Percentiles rank a stretch among this genome's conserved stretches.
Evolutionary conservation across 176 grass and related monocot genomes (phyloP).

Genomic region (Raddia guianensis): DNA sequence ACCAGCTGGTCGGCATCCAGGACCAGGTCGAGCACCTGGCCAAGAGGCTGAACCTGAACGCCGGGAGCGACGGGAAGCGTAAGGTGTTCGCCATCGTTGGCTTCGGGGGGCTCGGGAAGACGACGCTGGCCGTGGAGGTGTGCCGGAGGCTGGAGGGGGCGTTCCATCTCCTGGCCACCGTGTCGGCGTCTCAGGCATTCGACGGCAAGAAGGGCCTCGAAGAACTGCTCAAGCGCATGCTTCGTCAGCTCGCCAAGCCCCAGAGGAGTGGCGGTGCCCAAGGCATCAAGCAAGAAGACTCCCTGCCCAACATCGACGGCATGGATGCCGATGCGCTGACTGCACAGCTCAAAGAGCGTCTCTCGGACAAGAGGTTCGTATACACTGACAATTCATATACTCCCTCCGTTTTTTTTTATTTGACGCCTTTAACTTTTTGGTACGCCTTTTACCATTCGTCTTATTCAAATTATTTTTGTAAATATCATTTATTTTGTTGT

Average conservation of each 20-base stretch:
- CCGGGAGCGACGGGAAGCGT: background rate
- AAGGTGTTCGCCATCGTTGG: constrained; percentile 23
- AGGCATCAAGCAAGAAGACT: background rate
- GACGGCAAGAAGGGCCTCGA: background rate
- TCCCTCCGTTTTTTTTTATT: no score
- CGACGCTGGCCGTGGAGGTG: constrained; percentile 5
- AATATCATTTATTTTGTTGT: no score
- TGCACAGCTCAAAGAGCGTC: no score
- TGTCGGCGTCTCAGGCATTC: constrained; percentile 5
- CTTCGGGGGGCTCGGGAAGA: constrained; percentile 3
- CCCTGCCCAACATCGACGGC: background rate
- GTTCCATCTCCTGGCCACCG: background rate
- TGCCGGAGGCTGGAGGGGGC: background rate
- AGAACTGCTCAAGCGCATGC: background rate
- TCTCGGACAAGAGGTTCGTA: no score
- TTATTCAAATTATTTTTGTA: no score
- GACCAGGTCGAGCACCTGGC: background rate
- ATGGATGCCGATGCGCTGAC: no score
- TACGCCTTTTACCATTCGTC: no score
- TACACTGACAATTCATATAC: no score
- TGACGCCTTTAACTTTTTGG: no score
- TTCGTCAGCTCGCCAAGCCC: background rate
- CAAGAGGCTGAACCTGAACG: background rate
- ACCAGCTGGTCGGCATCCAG: background rate
- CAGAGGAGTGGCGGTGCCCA: no score